Conservation (phyloP, 2,329 filamentous ascomycete species). For the Cladosporium phlei region DNA sequence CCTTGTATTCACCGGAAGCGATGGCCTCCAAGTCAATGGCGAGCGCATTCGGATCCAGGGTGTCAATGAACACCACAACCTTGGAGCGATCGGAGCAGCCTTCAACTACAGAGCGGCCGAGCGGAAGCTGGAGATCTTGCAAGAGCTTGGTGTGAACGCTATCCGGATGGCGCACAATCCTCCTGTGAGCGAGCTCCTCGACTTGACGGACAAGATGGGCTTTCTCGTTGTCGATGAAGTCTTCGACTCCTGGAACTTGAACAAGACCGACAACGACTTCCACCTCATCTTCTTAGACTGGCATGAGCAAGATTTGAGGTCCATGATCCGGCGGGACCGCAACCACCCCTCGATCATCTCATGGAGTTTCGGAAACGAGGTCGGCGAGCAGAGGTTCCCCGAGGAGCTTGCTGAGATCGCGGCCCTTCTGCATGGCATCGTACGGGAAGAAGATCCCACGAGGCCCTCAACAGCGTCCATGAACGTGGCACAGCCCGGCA, state of each 20-base stretch:
- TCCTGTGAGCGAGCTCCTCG: constrained; percentile 47
- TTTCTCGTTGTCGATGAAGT: constrained; percentile 52
- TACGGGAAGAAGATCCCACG: constrained; percentile 46
- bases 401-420: constrained; percentile 30
- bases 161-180: constrained; percentile 52
- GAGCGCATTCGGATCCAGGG: constrained; percentile 43
- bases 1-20: constrained; percentile 36
- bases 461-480: constrained; percentile 43
- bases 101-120: constrained; percentile 48
- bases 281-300: constrained; percentile 51
- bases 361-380: constrained; percentile 54
- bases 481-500: too few species aligned
- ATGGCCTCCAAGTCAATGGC: constrained; percentile 47
- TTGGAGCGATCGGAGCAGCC: constrained; percentile 47
- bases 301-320: constrained; percentile 50
- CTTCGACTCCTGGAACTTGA: constrained; percentile 48
- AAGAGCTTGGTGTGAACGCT: constrained; percentile 48
- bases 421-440: constrained; percentile 40
- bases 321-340: constrained; percentile 50
- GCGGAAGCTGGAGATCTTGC: constrained; percentile 48
- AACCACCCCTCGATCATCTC: constrained; percentile 52
- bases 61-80: constrained; percentile 49
- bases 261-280: constrained; percentile 48
- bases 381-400: constrained; percentile 47
- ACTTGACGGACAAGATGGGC: constrained; percentile 47